A percentile compares a stretch with the other conserved stretches of the same genome.
Conservation (phyloP, 176 grass and related monocot genomes). For the Oryza australiensis region DNA sequence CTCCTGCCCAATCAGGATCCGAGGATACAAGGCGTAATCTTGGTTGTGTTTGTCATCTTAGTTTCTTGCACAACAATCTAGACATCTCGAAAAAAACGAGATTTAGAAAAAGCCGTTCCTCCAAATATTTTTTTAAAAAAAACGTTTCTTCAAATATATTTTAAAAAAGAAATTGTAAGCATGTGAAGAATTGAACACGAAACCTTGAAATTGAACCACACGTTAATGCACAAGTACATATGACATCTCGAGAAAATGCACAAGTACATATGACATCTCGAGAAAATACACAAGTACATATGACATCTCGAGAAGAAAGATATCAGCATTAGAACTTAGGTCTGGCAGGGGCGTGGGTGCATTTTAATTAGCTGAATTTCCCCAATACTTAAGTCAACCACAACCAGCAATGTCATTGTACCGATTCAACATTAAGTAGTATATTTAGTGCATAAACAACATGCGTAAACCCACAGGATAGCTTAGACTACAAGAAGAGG, state of each 20-base stretch:
- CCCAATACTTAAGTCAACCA: conserved; percentile 8
- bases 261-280: too few species aligned
- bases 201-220: too few species aligned
- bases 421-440: conserved; percentile 9
- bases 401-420: not conserved
- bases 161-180: too few species aligned
- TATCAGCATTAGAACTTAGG: not conserved
- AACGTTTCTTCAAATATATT: too few species aligned
- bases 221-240: too few species aligned
- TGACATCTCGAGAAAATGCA: too few species aligned
- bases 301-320: not conserved
- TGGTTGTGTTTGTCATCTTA: not conserved
- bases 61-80: conserved; percentile 27
- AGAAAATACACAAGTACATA: too few species aligned
- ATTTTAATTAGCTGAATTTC: not conserved
- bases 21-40: not conserved
- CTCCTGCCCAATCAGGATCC: conserved; percentile 5
- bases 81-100: not conserved
- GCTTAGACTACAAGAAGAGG: not conserved
- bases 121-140: too few species aligned
- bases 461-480: conserved; percentile 23
- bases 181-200: too few species aligned
- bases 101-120: too few species aligned
- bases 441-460: not conserved
- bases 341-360: not conserved